A percentile compares a stretch with the other conserved stretches of the same genome.
These are phyloP conservation scores for Pugionium dolabratum DNA, from an alignment of 345 rosid genomes.

Conservation along the genomic window DNA sequence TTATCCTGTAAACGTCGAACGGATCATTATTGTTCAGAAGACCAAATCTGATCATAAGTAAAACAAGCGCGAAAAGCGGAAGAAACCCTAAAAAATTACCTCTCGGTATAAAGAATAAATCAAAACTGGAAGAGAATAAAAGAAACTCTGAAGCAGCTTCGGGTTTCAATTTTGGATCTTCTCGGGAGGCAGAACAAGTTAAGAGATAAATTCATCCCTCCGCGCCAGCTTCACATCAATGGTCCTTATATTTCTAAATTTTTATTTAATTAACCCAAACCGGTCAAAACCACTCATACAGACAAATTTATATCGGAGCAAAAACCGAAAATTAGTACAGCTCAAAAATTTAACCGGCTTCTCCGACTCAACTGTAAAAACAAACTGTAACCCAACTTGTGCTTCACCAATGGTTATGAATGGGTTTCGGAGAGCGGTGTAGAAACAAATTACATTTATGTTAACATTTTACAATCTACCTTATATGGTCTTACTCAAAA, in stretches of 20 bases:
- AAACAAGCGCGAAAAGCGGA: slow-evolving; percentile 7
- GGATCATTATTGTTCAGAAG: slow-evolving; percentile 16
- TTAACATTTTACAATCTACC: slow-evolving; percentile 3
- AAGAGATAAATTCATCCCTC: background rate
- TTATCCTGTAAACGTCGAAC: slow-evolving; percentile 28
- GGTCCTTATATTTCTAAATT: background rate
- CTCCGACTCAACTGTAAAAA: too few species aligned
- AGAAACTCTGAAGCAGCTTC: slow-evolving; percentile 21
- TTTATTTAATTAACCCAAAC: too few species aligned
- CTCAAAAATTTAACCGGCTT: too few species aligned
- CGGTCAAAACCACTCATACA: too few species aligned
- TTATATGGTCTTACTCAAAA: background rate
- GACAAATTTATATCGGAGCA: too few species aligned
- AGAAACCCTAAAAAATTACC: slow-evolving; percentile 25
- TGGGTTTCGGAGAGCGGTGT: too few species aligned
- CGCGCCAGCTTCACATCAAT: slow-evolving; percentile 14
- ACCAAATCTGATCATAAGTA: slow-evolving; percentile 31
- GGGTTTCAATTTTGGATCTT: background rate
- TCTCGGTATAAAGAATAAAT: background rate
- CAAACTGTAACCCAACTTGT: too few species aligned
- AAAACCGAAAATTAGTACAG: too few species aligned
- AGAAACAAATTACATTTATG: slow-evolving; percentile 8
- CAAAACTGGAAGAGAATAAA: slow-evolving; percentile 5
- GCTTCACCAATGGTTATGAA: too few species aligned
- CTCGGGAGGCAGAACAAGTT: background rate